A percentile compares a stretch with the other conserved stretches of the same genome.
Evolutionary conservation across 73 alveolate species (phyloP).

Genomic region (Diophrys appendiculata): DNA sequence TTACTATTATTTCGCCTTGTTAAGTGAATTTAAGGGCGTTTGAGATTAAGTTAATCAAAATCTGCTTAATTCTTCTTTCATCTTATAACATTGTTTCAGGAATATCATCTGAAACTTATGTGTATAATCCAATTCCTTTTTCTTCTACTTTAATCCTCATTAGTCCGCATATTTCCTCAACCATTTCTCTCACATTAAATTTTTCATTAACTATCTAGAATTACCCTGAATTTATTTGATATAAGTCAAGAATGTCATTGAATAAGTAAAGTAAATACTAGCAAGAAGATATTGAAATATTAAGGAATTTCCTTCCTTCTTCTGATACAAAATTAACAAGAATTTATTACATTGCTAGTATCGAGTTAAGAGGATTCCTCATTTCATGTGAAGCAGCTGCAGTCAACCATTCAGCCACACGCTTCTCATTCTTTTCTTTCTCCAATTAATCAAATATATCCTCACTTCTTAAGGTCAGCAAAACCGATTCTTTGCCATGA

Average conservation of each 20-base stretch:
- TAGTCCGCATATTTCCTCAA: neutral
- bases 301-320: neutral
- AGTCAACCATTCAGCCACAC: no score
- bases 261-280: neutral
- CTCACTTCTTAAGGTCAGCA: no score
- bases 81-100: neutral
- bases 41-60: neutral
- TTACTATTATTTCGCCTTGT: neutral
- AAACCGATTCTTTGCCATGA: no score
- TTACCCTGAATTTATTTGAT: neutral
- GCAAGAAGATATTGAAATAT: neutral
- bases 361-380: neutral
- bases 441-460: no score
- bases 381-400: no score
- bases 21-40: neutral
- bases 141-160: neutral
- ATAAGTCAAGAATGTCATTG: neutral
- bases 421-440: no score
- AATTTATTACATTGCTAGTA: neutral
- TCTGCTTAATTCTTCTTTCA: neutral
- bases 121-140: neutral
- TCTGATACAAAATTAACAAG: neutral
- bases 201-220: neutral
- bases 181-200: neutral
- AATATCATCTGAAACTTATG: neutral